Conservation (phyloP, 306 rosid species). For the Cucurbita pepo region DNA sequence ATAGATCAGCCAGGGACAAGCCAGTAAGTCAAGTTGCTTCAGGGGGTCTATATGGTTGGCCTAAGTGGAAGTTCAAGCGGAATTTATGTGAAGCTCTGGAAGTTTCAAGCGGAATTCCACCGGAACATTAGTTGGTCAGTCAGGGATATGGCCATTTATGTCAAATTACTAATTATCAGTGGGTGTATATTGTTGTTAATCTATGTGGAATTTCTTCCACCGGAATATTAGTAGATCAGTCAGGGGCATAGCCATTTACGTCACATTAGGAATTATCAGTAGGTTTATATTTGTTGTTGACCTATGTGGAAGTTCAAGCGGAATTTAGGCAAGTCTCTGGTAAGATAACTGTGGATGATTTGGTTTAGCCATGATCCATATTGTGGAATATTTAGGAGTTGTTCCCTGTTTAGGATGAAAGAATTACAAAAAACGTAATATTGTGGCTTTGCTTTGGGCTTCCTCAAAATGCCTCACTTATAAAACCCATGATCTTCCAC, state of each 20-base stretch:
- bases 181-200: neutral
- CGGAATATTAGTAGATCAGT: neutral
- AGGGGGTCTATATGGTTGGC: neutral
- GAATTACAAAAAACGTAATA: neutral
- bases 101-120: neutral
- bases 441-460: too few species aligned
- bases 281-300: neutral
- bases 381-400: neutral
- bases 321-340: neutral
- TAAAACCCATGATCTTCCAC: too few species aligned
- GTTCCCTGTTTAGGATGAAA: neutral
- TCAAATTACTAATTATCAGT: neutral
- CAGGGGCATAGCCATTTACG: neutral
- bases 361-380: neutral
- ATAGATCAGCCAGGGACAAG: neutral
- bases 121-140: neutral
- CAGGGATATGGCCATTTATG: neutral
- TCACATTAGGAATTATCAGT: neutral
- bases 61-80: neutral
- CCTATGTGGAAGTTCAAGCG: neutral
- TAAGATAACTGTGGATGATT: neutral
- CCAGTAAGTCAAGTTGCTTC: neutral
- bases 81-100: neutral
- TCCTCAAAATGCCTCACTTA: too few species aligned
- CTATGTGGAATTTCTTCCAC: neutral